Evolutionary conservation across 2,329 filamentous ascomycete genomes (phyloP), one percentile per base, ranked within the genome.

Genomic region (Ophiocordyceps unilateralis): DNA sequence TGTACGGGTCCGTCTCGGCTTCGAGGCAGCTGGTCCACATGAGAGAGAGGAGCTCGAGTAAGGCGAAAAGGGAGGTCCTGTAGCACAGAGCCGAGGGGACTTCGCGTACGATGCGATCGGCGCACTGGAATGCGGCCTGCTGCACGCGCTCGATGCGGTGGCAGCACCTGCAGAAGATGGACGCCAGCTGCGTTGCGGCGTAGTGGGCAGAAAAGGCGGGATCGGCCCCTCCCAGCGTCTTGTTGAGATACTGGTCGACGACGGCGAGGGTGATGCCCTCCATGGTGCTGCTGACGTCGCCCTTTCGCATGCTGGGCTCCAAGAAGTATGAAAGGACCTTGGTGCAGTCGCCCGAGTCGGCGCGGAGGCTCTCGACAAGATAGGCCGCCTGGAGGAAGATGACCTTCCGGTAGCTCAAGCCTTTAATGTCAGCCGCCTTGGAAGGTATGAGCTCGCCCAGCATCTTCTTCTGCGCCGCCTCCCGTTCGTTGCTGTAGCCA

Each of bases 1-100:
- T 79, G 54, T 96, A 98, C 54, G 93, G 78, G 52, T 98, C 89
- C 0, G 88, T 88, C 58, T 99, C 91, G 12, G 83, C 83, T 58
- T 98, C 89, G 15, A 98, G 68, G 56, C 91, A 98, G 55, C 87
- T 89, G 40, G 78, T 77, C 89, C 89, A 98, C 81, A 98, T 87
- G 23, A 98, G 73, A 4, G 86, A 89, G 17, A 98, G 67, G 4
- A 98, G 72, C 58, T 98, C 93, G 10, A 98, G 69, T 15, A 99
- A 69, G 2, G 89, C 87, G 62, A 96, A 98, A 0, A 99, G 68
- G 1, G 93, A 93, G 7, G 81, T 79, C 50, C 83, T 83, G 54
- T 95, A 83, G 55, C 89, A 96, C 15, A 99, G 69, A 2, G 85
- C 82, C 4, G 91, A 95, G 1, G 91, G 91, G 6, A 93, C 80